These are phyloP conservation scores for Colletotrichum caudatum DNA, from an alignment of 2,329 filamentous ascomycete genomes.

Conservation along the genomic window DNA sequence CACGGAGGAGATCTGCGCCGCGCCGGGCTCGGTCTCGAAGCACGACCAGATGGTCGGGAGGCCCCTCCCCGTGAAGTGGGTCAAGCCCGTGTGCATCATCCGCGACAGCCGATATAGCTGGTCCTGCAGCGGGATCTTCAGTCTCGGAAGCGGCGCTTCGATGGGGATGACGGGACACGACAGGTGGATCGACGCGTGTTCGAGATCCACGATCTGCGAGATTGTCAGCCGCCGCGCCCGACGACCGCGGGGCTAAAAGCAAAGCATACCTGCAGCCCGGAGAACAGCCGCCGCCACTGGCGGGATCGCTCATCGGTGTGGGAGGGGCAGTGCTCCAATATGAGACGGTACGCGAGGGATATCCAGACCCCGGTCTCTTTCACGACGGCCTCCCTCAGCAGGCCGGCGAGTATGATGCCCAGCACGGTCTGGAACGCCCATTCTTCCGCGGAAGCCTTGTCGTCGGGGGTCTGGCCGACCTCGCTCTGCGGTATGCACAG, in stretches of 20 bases:
- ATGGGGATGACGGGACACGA: slow-evolving; percentile 56
- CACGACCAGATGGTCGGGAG: slow-evolving; percentile 59
- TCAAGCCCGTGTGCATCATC: slow-evolving; percentile 59
- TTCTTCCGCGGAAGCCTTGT: slow-evolving; percentile 49
- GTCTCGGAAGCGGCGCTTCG: slow-evolving; percentile 52
- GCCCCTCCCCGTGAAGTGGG: slow-evolving; percentile 56
- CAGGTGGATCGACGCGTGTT: slow-evolving; percentile 58
- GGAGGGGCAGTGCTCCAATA: slow-evolving; percentile 56
- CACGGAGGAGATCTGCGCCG: slow-evolving; percentile 42
- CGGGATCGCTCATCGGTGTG: slow-evolving; percentile 52
- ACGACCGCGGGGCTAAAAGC: not conserved
- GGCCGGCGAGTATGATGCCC: slow-evolving; percentile 55
- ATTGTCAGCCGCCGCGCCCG: not conserved
- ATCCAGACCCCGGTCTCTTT: slow-evolving; percentile 59
- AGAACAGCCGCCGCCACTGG: slow-evolving; percentile 57
- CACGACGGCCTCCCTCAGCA: slow-evolving; percentile 57
- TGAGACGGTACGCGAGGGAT: slow-evolving; percentile 55
- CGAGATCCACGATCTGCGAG: slow-evolving; percentile 56
- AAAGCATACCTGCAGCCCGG: slow-evolving; percentile 44
- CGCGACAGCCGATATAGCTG: slow-evolving; percentile 56
- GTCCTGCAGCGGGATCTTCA: slow-evolving; percentile 54
- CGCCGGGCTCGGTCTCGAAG: slow-evolving; percentile 44
- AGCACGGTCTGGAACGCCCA: slow-evolving; percentile 58
- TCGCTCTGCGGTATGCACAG: slow-evolving; percentile 52
- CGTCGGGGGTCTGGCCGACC: slow-evolving; percentile 45